These are phyloP conservation scores for Anthostomella pinea DNA, from an alignment of 2,329 filamentous ascomycete species.

Conservation along the genomic window DNA sequence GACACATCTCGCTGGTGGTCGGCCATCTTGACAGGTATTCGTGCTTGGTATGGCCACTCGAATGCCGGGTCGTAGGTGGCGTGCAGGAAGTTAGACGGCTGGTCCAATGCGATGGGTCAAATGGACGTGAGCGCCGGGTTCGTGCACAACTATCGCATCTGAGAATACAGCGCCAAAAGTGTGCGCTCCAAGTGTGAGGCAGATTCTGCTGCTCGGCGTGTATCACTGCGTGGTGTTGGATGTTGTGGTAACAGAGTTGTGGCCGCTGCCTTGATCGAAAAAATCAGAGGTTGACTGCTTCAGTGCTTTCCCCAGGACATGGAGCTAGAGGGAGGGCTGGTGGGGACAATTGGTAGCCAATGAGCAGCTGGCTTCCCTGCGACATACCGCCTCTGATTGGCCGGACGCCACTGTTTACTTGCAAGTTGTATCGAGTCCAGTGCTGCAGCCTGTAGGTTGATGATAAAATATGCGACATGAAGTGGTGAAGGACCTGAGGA, in stretches of 20 bases:
- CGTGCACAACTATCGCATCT: conserved; percentile 24
- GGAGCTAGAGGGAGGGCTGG: conserved; percentile 9
- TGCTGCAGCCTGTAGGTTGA: too few species aligned
- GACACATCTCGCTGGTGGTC: conserved; percentile 79
- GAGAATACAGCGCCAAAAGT: conserved; percentile 9
- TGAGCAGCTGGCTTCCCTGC: neutral
- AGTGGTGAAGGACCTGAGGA: too few species aligned
- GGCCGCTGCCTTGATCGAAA: conserved; percentile 1
- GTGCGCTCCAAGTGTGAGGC: too few species aligned
- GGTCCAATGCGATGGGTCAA: conserved; percentile 25
- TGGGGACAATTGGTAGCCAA: conserved; percentile 3
- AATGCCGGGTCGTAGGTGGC: conserved; percentile 12
- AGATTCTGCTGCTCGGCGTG: too few species aligned
- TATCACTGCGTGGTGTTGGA: neutral
- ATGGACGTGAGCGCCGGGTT: conserved; percentile 27
- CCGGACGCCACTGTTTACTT: neutral
- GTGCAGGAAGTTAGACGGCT: conserved; percentile 19
- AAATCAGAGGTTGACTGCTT: conserved; percentile 4
- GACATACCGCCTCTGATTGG: neutral
- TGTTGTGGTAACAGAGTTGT: conserved; percentile 9
- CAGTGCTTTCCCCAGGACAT: conserved; percentile 3
- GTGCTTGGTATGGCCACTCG: conserved; percentile 8
- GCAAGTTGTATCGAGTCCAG: too few species aligned
- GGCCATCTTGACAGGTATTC: conserved; percentile 59
- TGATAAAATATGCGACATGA: too few species aligned